Percentiles rank a stretch among this genome's conserved stretches.
These are phyloP conservation scores for Citrus reticulata DNA, from an alignment of 345 rosid species.

Conservation along the genomic window DNA sequence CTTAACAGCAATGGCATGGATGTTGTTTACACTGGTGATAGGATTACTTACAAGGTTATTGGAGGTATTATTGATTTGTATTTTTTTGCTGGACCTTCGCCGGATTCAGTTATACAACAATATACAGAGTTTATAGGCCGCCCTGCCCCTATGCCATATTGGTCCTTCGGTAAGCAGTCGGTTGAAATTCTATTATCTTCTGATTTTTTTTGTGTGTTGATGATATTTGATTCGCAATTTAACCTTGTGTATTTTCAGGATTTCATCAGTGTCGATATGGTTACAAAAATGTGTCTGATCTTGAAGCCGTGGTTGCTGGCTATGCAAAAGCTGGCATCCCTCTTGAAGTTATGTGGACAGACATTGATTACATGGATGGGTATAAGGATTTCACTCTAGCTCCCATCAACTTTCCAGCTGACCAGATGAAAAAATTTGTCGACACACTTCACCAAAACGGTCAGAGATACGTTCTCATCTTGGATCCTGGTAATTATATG, in stretches of 20 bases:
- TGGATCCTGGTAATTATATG: constrained; percentile 1
- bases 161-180: constrained; percentile 27
- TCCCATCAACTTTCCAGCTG: background rate
- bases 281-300: background rate
- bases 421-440: background rate
- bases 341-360: constrained; percentile 4
- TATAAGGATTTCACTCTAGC: background rate
- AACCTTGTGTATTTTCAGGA: background rate
- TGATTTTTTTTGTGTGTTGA: no score
- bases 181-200: no score
- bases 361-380: background rate
- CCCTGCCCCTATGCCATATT: constrained; percentile 50
- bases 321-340: background rate
- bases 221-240: no score
- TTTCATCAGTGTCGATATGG: constrained; percentile 4
- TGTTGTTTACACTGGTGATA: constrained; percentile 33
- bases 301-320: background rate
- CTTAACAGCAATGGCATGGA: constrained; percentile 55
- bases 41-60: constrained; percentile 37
- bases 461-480: background rate
- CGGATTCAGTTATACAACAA: constrained; percentile 38
- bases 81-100: constrained; percentile 38
- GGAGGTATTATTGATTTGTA: constrained; percentile 17
- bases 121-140: constrained; percentile 43
- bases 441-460: background rate